Conservation (phyloP, 75 land plant species). For the Larix kaempferi region DNA sequence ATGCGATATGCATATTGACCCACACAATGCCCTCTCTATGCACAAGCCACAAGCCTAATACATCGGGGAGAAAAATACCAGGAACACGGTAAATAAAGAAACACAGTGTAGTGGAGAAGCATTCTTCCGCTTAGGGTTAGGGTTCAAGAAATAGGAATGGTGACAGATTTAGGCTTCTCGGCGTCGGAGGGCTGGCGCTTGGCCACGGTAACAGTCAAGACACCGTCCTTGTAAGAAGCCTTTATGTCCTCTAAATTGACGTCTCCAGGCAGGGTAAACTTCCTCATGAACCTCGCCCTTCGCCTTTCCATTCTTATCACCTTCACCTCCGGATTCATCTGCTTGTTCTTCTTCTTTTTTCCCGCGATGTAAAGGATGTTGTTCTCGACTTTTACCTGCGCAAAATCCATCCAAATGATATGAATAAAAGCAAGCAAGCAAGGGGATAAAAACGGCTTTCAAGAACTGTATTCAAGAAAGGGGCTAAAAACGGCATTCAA, state of each 20-base stretch:
- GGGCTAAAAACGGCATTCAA: not conserved
- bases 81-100: no score
- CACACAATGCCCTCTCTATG: no score
- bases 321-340: conserved; percentile 18
- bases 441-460: not conserved
- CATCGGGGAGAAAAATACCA: no score
- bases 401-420: no score
- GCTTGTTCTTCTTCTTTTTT: conserved; percentile 30
- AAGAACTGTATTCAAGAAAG: not conserved
- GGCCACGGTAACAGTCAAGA: conserved; percentile 32
- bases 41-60: no score
- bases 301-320: conserved; percentile 27
- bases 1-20: no score
- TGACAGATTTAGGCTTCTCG: conserved; percentile 17
- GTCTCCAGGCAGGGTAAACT: conserved; percentile 27
- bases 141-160: conserved; percentile 9
- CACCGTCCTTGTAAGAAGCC: conserved; percentile 28
- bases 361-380: conserved; percentile 20
- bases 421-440: no score
- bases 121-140: not conserved
- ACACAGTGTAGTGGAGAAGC: no score
- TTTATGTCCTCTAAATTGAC: conserved; percentile 18
- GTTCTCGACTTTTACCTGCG: conserved; percentile 33
- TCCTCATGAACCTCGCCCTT: conserved; percentile 28
- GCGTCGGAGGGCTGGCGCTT: conserved; percentile 9